Evolutionary conservation across 2,329 filamentous ascomycete species (phyloP), one percentile per base, ranked within the genome.

Genomic region (Pseudogymnoascus sp.): DNA sequence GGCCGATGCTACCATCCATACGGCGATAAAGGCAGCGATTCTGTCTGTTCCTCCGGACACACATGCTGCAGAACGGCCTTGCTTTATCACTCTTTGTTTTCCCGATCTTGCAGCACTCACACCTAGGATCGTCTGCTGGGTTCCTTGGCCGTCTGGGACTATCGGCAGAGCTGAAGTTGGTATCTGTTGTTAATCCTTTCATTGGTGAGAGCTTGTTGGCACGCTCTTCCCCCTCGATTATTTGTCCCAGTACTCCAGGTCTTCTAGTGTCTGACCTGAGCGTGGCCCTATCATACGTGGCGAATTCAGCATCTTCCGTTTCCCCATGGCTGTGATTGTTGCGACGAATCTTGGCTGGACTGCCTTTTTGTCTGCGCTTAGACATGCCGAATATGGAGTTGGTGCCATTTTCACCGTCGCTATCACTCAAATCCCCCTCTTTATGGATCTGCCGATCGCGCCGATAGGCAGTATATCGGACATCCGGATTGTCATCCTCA

Each of bases 401-500:
- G 38, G 83, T 81, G 43, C 80, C 79, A 45, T 96, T 91, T 69
- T 97, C 93, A 64, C 96, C 91, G 65, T 96, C 92, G 66, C 90
- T 95, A 43, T 94, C 90, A 64, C 92, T 90, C 45, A 92, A 84
- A 72, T 97, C 93, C 68, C 89, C 90, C 6, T 90, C 84, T 63
- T 90, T 85, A 62, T 86, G 83, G 23, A 91, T 82, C 52, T 83
- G 86, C 74, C 92, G 87, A 66, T 97, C 93, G 80, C 89, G 92
- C 66, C 87, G 84, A 38, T 90, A 87, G 73, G 94, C 84, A 0
- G 91, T 95, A 75, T 88, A 86, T 31, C 93, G 88, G 62, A 83
- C 83, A 71, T 97, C 93, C 68, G 90, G 88, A 72, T 94, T 92
- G 68, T 90, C 84, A 66, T 97, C 92, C 61, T 91, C 90, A 66